A percentile compares a stretch with the other conserved stretches of the same genome.
Conservation (phyloP, 164 flowering plant species). For the Dillenia turbinata region DNA sequence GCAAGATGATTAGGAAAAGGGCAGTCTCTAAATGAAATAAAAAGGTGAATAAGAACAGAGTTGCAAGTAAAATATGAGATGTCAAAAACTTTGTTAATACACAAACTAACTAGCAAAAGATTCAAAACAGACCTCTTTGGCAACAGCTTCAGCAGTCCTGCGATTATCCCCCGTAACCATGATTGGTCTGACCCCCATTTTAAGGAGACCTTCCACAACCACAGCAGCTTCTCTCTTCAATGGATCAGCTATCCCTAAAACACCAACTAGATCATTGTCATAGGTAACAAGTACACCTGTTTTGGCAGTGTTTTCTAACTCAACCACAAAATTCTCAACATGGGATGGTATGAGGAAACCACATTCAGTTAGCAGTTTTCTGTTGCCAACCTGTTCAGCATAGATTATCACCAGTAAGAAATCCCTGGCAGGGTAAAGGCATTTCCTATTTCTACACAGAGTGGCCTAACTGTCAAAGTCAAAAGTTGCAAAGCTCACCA, state of each 20-base stretch:
- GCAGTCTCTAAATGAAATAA: too few relatives aligned
- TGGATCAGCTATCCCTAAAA: constrained; percentile 87
- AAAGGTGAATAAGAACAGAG: too few relatives aligned
- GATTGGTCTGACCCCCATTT: constrained; percentile 87
- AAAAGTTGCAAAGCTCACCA: constrained; percentile 46
- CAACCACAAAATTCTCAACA: constrained; percentile 67
- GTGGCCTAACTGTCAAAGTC: not conserved
- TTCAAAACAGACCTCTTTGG: constrained; percentile 67
- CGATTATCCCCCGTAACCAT: constrained; percentile 99
- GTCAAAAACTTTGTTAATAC: not conserved
- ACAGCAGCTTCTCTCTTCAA: constrained; percentile 93
- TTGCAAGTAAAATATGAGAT: too few relatives aligned
- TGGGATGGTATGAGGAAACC: constrained; percentile 45
- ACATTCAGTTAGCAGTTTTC: constrained; percentile 74
- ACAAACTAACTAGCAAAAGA: not conserved
- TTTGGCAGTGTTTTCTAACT: constrained; percentile 84
- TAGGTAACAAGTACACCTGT: constrained; percentile 87
- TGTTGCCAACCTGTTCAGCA: constrained; percentile 77
- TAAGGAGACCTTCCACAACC: constrained; percentile 76
- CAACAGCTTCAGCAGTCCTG: constrained; percentile 94
- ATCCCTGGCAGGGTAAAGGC: not conserved
- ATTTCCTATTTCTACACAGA: not conserved
- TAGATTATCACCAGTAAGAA: constrained; percentile 8
- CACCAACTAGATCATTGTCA: constrained; percentile 58
- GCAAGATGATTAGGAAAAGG: too few relatives aligned